Evolutionary conservation across 2,329 filamentous ascomycete genomes (phyloP).

Genomic region (Trichophyton schoenleinii): DNA sequence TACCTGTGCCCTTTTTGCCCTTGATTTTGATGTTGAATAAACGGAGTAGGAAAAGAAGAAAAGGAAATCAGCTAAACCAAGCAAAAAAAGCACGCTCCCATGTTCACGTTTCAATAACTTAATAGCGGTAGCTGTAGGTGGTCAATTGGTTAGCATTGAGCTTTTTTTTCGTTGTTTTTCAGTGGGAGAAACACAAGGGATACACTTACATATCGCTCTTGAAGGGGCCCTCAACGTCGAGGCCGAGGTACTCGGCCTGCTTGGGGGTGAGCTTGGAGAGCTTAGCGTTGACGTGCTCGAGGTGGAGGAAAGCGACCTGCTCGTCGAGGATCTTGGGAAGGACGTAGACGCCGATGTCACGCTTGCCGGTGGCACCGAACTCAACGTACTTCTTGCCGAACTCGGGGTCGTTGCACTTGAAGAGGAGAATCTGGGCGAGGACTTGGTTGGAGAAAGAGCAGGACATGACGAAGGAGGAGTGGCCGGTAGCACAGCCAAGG

Average conservation of each 20-base stretch:
- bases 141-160: slow-evolving; percentile 16
- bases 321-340: slow-evolving; percentile 98
- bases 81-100: slow-evolving; percentile 2
- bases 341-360: slow-evolving; percentile 85
- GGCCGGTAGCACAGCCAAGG: slow-evolving; percentile 95
- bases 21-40: slow-evolving; percentile 17
- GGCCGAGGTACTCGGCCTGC: slow-evolving; percentile 90
- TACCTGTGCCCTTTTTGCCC: slow-evolving; percentile 8
- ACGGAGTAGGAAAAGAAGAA: slow-evolving; percentile 6
- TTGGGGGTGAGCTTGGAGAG: slow-evolving; percentile 70
- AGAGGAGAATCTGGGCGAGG: slow-evolving; percentile 96
- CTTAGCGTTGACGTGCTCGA: slow-evolving; percentile 88
- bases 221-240: slow-evolving; percentile 78
- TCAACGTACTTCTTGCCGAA: slow-evolving; percentile 93
- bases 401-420: slow-evolving; percentile 75
- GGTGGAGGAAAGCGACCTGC: slow-evolving; percentile 90
- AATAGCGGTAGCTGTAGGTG: slow-evolving; percentile 51
- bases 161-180: too few species aligned
- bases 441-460: slow-evolving; percentile 99
- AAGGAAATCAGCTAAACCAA: slow-evolving; percentile 12
- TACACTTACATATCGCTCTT: slow-evolving; percentile 72
- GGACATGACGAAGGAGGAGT: slow-evolving; percentile 99
- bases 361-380: slow-evolving; percentile 85
- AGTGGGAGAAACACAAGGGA: slow-evolving; percentile 11
- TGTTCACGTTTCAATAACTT: slow-evolving; percentile 26